Evolutionary conservation across 495 filamentous ascomycete genomes (phyloP).

Genomic region (Penicillium maclennaniae): DNA sequence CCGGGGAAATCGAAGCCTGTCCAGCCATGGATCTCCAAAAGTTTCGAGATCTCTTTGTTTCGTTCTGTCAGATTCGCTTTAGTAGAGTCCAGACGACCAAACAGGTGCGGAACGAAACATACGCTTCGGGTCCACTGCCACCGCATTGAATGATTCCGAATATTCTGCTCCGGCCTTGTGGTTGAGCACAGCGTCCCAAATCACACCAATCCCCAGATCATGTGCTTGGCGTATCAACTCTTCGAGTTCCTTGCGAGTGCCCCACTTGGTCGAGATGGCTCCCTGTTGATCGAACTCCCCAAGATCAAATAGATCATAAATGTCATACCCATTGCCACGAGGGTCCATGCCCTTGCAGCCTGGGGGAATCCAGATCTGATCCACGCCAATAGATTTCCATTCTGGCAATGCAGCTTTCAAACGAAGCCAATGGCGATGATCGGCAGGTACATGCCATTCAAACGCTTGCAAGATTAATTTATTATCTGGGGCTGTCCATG

Average conservation of each 20-base stretch:
- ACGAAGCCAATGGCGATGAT: conserved; percentile 61
- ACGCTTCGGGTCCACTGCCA: conserved; percentile 59
- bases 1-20: conserved; percentile 63
- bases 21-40: conserved; percentile 66
- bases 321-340: conserved; percentile 68
- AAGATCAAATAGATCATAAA: conserved; percentile 73
- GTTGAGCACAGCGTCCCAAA: conserved; percentile 75
- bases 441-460: conserved; percentile 70
- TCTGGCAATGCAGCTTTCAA: conserved; percentile 51
- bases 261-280: conserved; percentile 64
- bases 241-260: conserved; percentile 60
- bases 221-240: conserved; percentile 47
- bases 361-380: conserved; percentile 69
- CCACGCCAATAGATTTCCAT: conserved; percentile 58
- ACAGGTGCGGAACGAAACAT: conserved; percentile 5
- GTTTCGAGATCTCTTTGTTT: conserved; percentile 49
- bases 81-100: neutral
- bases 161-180: conserved; percentile 70
- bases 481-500: conserved; percentile 47
- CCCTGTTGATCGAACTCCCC: conserved; percentile 77
- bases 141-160: conserved; percentile 53
- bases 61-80: conserved; percentile 41
- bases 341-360: conserved; percentile 66
- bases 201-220: conserved; percentile 53
- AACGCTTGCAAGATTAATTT: conserved; percentile 65